A percentile compares a stretch with the other conserved stretches of the same genome.
These are phyloP conservation scores for Rhamnella rubrinervis DNA, from an alignment of 331 rosid species.

Conservation along the genomic window DNA sequence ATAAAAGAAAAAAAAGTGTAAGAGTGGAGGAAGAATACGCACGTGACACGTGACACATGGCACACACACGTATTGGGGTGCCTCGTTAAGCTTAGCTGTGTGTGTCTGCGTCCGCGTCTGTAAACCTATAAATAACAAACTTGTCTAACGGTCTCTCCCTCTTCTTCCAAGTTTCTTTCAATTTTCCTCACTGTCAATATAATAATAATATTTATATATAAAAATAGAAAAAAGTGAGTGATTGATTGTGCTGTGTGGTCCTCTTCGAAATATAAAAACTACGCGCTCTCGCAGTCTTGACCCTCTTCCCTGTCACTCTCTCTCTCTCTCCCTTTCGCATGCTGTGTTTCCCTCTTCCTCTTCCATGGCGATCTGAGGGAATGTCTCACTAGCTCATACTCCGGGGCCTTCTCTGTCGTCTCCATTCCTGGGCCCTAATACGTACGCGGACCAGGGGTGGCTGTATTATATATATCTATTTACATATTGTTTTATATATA, in stretches of 20 bases:
- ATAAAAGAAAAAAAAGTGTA: too few species aligned
- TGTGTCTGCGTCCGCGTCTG: background rate
- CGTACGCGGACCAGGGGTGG: background rate
- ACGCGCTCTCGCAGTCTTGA: background rate
- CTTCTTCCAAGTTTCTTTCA: background rate
- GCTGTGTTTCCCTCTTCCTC: background rate
- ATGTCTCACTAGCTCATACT: background rate
- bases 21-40: background rate
- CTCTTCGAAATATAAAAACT: background rate
- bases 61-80: background rate
- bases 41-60: background rate
- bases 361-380: conserved; percentile 22
- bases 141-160: conserved; percentile 10
- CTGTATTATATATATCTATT: background rate
- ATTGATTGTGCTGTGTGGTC: background rate
- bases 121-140: conserved; percentile 12
- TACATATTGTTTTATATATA: background rate
- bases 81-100: too few species aligned
- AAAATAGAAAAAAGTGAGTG: background rate
- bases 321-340: background rate
- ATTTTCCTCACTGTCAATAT: background rate
- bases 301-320: background rate
- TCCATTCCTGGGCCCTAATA: background rate
- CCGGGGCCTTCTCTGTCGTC: conserved; percentile 3
- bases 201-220: background rate